Evolutionary conservation across 140 eudicot genomes (phyloP).

Genomic region (Cichorium intybus): DNA sequence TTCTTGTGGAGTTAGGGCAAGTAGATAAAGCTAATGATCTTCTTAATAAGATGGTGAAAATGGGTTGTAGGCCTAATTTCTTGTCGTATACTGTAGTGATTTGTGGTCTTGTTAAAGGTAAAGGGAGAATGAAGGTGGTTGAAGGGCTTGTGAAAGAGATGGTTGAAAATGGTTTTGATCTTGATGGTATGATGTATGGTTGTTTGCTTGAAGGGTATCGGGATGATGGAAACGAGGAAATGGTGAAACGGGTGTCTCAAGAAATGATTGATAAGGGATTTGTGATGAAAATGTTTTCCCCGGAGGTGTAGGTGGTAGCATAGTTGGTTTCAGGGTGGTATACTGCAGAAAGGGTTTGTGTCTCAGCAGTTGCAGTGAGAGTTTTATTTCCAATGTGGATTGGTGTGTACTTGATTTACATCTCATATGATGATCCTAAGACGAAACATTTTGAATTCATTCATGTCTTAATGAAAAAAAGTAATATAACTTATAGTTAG

Average conservation of each 20-base stretch:
- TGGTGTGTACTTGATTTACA: too few relatives aligned
- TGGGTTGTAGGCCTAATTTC: slow-evolving; percentile 52
- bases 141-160: slow-evolving; percentile 49
- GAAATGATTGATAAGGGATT: slow-evolving; percentile 43
- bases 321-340: too few relatives aligned
- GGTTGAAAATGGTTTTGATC: slow-evolving; percentile 37
- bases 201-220: slow-evolving; percentile 40
- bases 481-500: too few relatives aligned
- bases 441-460: too few relatives aligned
- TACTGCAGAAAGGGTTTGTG: neutral
- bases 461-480: too few relatives aligned
- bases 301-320: too few relatives aligned
- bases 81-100: slow-evolving; percentile 47
- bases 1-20: slow-evolving; percentile 32
- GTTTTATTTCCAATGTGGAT: neutral
- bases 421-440: too few relatives aligned
- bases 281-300: slow-evolving; percentile 12
- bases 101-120: slow-evolving; percentile 35
- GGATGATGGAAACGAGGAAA: slow-evolving; percentile 35
- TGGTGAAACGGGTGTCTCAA: slow-evolving; percentile 34
- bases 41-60: slow-evolving; percentile 38
- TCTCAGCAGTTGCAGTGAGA: neutral
- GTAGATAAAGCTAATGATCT: slow-evolving; percentile 36
- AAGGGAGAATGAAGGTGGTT: slow-evolving; percentile 46
- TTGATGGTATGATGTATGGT: slow-evolving; percentile 48